phyloP scores from a whole-genome alignment of 345 rosid species.

The Garcia nutans region DNA sequence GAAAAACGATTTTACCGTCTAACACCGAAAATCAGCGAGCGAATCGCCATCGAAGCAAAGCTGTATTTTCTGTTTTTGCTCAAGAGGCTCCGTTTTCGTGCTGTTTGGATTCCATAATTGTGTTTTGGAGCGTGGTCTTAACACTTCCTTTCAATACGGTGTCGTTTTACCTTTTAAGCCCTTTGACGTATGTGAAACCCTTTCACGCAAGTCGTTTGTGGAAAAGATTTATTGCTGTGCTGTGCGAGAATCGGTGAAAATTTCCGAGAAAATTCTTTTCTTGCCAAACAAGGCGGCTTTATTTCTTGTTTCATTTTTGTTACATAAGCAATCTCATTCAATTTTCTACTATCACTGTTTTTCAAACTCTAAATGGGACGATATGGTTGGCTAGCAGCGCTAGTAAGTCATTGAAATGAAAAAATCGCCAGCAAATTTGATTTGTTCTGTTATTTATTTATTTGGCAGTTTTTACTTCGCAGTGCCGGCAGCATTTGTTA shows the following conservation, averaged over 20 bases:
- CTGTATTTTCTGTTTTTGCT: too few relatives aligned
- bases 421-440: background rate
- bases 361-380: slow-evolving; percentile 39
- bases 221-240: background rate
- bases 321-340: background rate
- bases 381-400: slow-evolving; percentile 45
- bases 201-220: background rate
- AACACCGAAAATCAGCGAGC: slow-evolving; percentile 16
- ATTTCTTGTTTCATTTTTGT: background rate
- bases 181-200: slow-evolving; percentile 3
- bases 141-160: background rate
- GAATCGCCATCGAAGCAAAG: slow-evolving; percentile 29
- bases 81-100: background rate
- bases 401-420: slow-evolving; percentile 35
- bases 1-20: slow-evolving; percentile 7
- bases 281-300: slow-evolving; percentile 18
- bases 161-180: slow-evolving; percentile 3
- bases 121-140: too few relatives aligned
- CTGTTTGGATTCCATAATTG: background rate
- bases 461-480: slow-evolving; percentile 6
- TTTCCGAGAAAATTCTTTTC: slow-evolving; percentile 13
- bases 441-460: background rate
- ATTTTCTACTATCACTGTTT: background rate
- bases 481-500: slow-evolving; percentile 55
- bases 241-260: background rate